phyloP scores from a whole-genome alignment of 768 basidiomycete species.

The Suillus alpinus region DNA sequence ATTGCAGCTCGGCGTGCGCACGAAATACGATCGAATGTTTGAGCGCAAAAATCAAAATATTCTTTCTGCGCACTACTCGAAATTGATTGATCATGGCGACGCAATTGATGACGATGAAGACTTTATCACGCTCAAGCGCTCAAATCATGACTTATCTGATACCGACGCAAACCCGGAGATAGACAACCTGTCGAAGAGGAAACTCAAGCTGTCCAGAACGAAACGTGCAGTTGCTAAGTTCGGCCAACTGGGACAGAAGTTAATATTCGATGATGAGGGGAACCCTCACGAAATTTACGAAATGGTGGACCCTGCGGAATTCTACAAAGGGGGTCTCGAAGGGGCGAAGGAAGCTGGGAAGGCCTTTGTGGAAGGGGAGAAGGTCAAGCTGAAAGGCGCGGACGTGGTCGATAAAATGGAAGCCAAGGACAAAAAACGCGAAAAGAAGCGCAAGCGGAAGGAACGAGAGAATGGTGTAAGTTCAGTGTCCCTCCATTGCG shows the following conservation, averaged over 20 bases:
- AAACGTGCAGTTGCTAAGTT: slow-evolving; percentile 68
- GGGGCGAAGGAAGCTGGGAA: slow-evolving; percentile 65
- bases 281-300: slow-evolving; percentile 80
- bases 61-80: slow-evolving; percentile 85
- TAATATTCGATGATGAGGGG: slow-evolving; percentile 91
- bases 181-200: slow-evolving; percentile 80
- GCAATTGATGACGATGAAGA: slow-evolving; percentile 60
- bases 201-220: slow-evolving; percentile 68
- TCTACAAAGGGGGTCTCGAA: slow-evolving; percentile 62
- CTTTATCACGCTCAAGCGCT: slow-evolving; percentile 93
- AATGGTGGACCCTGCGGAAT: slow-evolving; percentile 71
- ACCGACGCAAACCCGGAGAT: slow-evolving; percentile 32
- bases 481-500: neutral
- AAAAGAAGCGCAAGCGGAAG: slow-evolving; percentile 92
- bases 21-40: slow-evolving; percentile 98
- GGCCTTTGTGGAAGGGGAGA: slow-evolving; percentile 71
- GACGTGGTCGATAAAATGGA: slow-evolving; percentile 79
- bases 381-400: slow-evolving; percentile 63
- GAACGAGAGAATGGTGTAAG: slow-evolving; percentile 55
- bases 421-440: slow-evolving; percentile 83
- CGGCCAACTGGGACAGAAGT: slow-evolving; percentile 62
- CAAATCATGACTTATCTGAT: slow-evolving; percentile 67
- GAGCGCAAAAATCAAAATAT: slow-evolving; percentile 93
- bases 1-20: slow-evolving; percentile 53
- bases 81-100: slow-evolving; percentile 72